phyloP scores from a whole-genome alignment of 257 asterid species.

The Lycium ferocissimum region DNA sequence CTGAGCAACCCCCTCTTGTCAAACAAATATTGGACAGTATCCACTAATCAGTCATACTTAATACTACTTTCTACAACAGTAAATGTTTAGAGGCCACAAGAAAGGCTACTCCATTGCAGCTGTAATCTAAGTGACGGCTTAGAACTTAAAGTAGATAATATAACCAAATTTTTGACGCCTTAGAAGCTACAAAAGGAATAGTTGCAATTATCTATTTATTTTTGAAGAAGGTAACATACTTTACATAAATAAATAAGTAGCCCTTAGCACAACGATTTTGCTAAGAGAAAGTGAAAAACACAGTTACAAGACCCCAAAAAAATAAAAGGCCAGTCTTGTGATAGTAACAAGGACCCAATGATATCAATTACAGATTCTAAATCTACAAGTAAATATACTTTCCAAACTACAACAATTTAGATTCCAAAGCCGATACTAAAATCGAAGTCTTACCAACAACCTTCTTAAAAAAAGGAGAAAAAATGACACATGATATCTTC shows the following conservation, averaged over 20 bases:
- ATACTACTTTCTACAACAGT: not conserved
- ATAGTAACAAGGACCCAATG: not conserved
- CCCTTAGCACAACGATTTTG: not conserved
- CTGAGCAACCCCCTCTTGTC: no score
- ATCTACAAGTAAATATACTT: not conserved
- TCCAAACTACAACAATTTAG: not conserved
- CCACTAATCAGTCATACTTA: not conserved
- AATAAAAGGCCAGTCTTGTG: not conserved
- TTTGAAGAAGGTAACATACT: not conserved
- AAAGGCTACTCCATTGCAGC: not conserved
- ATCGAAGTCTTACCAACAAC: not conserved
- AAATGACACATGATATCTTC: not conserved
- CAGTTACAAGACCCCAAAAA: not conserved
- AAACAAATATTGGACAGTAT: no score
- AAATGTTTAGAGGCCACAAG: not conserved
- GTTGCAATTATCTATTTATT: not conserved
- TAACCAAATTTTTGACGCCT: not conserved
- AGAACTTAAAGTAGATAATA: not conserved
- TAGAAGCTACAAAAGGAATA: not conserved
- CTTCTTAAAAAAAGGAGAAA: not conserved
- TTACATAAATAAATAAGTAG: not conserved
- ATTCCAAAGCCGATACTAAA: not conserved
- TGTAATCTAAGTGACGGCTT: not conserved
- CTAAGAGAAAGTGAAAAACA: not conserved
- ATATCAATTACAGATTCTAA: not conserved